Percentiles rank a stretch among this genome's conserved stretches.
phyloP scores from a whole-genome alignment of 169 alveolate species.

The Perkinsus chesapeaki region DNA sequence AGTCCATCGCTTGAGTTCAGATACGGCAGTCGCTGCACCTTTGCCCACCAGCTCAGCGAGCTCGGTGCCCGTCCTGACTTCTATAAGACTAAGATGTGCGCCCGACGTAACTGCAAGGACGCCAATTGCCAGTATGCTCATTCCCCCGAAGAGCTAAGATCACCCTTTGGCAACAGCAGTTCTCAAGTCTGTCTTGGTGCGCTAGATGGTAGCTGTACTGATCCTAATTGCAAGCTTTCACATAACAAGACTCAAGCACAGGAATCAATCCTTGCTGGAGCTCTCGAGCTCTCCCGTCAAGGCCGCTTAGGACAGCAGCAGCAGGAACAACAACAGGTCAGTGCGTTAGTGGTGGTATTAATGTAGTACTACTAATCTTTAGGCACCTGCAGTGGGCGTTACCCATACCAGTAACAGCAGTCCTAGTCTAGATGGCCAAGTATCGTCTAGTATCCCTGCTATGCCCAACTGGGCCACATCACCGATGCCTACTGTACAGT shows the following conservation, averaged over 20 bases:
- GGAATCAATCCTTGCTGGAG: neutral
- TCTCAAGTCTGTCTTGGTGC: neutral
- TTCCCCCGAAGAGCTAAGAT: neutral
- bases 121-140: conserved; percentile 2
- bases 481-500: neutral
- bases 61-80: neutral
- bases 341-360: neutral
- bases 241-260: neutral
- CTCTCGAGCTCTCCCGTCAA: neutral
- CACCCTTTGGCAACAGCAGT: neutral
- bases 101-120: neutral
- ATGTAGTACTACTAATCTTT: neutral
- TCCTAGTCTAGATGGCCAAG: neutral
- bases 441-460: neutral
- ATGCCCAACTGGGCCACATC: neutral
- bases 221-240: neutral
- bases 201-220: neutral
- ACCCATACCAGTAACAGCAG: neutral
- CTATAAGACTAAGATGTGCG: neutral
- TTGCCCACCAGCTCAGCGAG: neutral
- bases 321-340: neutral
- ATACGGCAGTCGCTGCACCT: neutral
- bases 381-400: neutral
- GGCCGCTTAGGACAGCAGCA: neutral
- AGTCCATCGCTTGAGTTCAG: neutral